A percentile compares a stretch with the other conserved stretches of the same genome.
phyloP scores from a whole-genome alignment of 495 filamentous ascomycete genomes.

The Glonium stellatum region DNA sequence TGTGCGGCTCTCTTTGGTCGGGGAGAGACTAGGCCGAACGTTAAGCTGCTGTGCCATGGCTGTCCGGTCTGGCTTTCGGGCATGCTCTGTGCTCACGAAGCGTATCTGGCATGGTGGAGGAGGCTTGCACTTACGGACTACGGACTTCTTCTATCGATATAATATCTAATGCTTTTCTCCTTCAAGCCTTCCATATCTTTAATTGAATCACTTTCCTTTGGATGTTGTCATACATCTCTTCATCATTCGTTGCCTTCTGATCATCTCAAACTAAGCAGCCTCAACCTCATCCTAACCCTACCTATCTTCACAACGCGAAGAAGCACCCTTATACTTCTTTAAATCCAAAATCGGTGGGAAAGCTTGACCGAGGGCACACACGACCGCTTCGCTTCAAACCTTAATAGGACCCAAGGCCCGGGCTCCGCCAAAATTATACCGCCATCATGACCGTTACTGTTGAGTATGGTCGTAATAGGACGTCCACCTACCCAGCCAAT shows the following conservation, averaged over 20 bases:
- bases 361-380: background rate
- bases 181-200: background rate
- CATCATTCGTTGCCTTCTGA: background rate
- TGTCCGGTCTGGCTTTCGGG: background rate
- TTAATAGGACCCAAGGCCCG: background rate
- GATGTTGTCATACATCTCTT: background rate
- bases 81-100: background rate
- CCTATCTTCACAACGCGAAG: background rate
- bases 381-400: background rate
- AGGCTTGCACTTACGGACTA: background rate
- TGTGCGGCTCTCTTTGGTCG: background rate
- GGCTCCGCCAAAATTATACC: background rate
- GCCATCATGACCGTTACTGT: conserved; percentile 1
- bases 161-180: background rate
- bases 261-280: background rate
- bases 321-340: background rate
- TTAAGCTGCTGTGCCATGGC: background rate
- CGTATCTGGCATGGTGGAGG: background rate
- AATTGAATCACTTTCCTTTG: background rate
- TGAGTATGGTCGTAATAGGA: background rate
- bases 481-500: background rate
- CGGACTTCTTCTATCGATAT: conserved; percentile 2
- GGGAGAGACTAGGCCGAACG: background rate
- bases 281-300: background rate
- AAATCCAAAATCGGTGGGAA: background rate